Percentiles rank a stretch among this genome's conserved stretches.
phyloP scores from a whole-genome alignment of 2,329 filamentous ascomycete species.

The Hypomyces perniciosus region DNA sequence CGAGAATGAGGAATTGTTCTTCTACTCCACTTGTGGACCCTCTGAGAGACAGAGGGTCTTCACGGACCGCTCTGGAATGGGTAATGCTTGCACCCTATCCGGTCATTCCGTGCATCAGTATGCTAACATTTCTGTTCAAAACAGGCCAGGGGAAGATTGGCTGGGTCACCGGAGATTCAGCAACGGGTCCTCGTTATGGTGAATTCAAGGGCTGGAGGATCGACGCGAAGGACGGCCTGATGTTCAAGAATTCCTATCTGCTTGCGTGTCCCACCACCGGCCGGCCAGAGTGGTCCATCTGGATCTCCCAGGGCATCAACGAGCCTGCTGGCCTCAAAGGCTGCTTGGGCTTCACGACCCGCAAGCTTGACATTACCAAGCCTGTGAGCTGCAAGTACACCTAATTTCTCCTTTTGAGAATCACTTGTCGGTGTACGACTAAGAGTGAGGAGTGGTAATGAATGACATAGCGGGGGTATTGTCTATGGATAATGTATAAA shows the following conservation, averaged over 20 bases:
- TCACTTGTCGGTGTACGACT: no score
- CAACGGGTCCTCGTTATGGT: constrained; percentile 29
- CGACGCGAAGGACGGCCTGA: constrained; percentile 37
- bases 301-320: constrained; percentile 25
- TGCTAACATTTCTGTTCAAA: neutral
- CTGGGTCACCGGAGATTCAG: constrained; percentile 41
- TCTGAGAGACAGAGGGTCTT: constrained; percentile 41
- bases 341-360: constrained; percentile 32
- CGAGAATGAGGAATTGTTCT: constrained; percentile 38
- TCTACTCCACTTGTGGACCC: constrained; percentile 35
- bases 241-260: constrained; percentile 38
- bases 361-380: constrained; percentile 22
- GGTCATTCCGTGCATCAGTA: neutral
- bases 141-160: constrained; percentile 47
- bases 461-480: neutral
- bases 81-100: constrained; percentile 26
- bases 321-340: constrained; percentile 31
- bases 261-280: constrained; percentile 47
- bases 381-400: constrained; percentile 35
- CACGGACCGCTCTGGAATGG: constrained; percentile 54
- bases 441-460: neutral
- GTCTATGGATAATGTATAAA: neutral
- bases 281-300: constrained; percentile 37
- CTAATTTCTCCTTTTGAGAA: neutral
- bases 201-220: constrained; percentile 45